phyloP scores from a whole-genome alignment of 148 eudicot species.

The Spergularia bocconei region DNA sequence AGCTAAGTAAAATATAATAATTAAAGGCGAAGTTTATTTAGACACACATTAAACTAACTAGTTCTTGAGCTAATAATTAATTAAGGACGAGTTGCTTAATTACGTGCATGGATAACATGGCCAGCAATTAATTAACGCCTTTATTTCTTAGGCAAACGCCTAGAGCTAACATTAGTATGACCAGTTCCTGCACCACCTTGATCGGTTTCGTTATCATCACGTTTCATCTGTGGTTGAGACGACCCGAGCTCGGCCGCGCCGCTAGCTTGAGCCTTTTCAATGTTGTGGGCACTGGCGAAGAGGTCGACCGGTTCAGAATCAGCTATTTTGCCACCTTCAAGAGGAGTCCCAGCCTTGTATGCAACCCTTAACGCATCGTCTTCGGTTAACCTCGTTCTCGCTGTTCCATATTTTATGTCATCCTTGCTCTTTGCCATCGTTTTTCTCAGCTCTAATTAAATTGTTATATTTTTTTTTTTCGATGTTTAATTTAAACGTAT shows the following conservation, averaged over 20 bases:
- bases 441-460: background rate
- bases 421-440: slow-evolving; percentile 28
- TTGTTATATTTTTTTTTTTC: too few relatives aligned
- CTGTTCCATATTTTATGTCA: slow-evolving; percentile 47
- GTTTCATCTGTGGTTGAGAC: slow-evolving; percentile 25
- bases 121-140: background rate
- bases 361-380: slow-evolving; percentile 47
- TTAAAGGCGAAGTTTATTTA: too few relatives aligned
- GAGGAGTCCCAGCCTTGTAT: slow-evolving; percentile 47
- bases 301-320: slow-evolving; percentile 59
- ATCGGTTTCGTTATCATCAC: slow-evolving; percentile 11
- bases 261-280: slow-evolving; percentile 22
- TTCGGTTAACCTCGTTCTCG: slow-evolving; percentile 39
- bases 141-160: slow-evolving; percentile 34
- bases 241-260: slow-evolving; percentile 6
- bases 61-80: too few relatives aligned
- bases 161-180: slow-evolving; percentile 7
- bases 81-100: too few relatives aligned
- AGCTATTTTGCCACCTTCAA: slow-evolving; percentile 59
- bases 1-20: too few relatives aligned
- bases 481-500: too few relatives aligned
- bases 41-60: too few relatives aligned
- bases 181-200: slow-evolving; percentile 15
- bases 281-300: slow-evolving; percentile 40
- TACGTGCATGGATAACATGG: too few relatives aligned